phyloP scores from a whole-genome alignment of 441 rosid species.

The Hypseocharis bilobata region DNA sequence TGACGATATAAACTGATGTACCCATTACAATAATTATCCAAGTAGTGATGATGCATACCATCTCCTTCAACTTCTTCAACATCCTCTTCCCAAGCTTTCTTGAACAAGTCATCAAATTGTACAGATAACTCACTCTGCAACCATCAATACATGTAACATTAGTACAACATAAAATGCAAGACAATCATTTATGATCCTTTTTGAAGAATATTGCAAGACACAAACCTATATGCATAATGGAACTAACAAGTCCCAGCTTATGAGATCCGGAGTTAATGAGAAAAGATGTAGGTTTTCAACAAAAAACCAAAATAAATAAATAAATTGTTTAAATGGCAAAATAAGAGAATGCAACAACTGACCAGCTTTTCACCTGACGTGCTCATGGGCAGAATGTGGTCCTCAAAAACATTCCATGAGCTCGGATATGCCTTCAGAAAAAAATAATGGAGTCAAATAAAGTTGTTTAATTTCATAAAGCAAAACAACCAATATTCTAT shows the following conservation, averaged over 20 bases:
- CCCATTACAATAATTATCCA: not conserved
- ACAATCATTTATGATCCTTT: not conserved
- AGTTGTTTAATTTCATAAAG: not conserved
- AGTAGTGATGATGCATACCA: conserved; percentile 39
- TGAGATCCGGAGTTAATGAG: not conserved
- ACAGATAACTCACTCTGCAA: conserved; percentile 70
- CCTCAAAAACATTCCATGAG: conserved; percentile 65
- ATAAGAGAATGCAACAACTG: conserved; percentile 23
- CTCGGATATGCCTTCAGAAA: conserved; percentile 52
- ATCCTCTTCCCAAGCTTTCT: conserved; percentile 88
- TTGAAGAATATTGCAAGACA: not conserved
- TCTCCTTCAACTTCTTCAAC: conserved; percentile 41
- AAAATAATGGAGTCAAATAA: not conserved
- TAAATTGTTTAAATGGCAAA: conserved; percentile 7
- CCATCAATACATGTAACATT: conserved; percentile 15
- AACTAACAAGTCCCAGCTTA: conserved; percentile 7
- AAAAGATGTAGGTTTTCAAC: no score
- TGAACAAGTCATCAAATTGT: conserved; percentile 83
- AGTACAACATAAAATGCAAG: conserved; percentile 1
- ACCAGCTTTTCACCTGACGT: conserved; percentile 57
- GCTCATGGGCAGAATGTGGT: conserved; percentile 34
- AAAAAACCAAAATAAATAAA: not conserved
- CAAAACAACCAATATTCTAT: not conserved
- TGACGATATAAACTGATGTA: not conserved
- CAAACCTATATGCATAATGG: not conserved